phyloP scores from a whole-genome alignment of 2,329 filamentous ascomycete species.

The Zarea fungicola region DNA sequence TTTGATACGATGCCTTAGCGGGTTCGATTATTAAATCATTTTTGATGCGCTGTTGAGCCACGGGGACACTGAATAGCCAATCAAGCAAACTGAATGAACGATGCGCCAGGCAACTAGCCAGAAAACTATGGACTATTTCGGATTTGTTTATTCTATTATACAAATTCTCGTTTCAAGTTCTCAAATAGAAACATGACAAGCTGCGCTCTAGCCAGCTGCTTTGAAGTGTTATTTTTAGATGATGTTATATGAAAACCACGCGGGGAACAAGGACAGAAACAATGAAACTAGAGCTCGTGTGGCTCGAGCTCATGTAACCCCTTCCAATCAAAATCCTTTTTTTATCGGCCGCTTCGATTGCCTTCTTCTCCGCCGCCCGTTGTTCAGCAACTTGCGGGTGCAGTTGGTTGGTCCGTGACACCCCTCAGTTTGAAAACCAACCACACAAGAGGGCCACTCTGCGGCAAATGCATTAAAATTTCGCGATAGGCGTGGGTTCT shows the following conservation, averaged over 20 bases:
- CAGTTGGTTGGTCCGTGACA: slow-evolving; percentile 13
- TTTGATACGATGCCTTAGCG: too few relatives aligned
- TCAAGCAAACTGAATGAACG: too few relatives aligned
- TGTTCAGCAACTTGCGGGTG: slow-evolving; percentile 12
- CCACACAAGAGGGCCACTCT: slow-evolving; percentile 5
- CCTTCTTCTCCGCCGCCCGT: slow-evolving; percentile 5
- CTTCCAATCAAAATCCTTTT: slow-evolving; percentile 4
- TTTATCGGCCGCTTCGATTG: slow-evolving; percentile 1
- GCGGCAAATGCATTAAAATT: slow-evolving; percentile 9
- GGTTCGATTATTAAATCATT: too few relatives aligned
- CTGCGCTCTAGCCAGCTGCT: neutral
- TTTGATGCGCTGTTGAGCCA: too few relatives aligned
- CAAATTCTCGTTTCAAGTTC: neutral
- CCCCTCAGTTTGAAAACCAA: slow-evolving; percentile 6
- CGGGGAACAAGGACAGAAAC: slow-evolving; percentile 7
- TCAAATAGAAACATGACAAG: neutral
- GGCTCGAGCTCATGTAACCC: neutral
- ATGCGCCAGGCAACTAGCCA: too few relatives aligned
- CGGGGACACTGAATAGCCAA: too few relatives aligned
- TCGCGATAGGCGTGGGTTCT: too few relatives aligned
- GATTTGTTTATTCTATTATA: neutral
- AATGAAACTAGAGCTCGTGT: slow-evolving; percentile 7
- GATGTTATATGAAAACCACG: slow-evolving; percentile 5
- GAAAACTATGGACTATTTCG: too few relatives aligned
- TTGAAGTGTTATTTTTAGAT: slow-evolving; percentile 11